Percentiles rank a stretch among this genome's conserved stretches.
These are phyloP conservation scores for Aurantiochytrium sp. DNA, from an alignment of 108 stramenopile genomes.

Conservation along the genomic window DNA sequence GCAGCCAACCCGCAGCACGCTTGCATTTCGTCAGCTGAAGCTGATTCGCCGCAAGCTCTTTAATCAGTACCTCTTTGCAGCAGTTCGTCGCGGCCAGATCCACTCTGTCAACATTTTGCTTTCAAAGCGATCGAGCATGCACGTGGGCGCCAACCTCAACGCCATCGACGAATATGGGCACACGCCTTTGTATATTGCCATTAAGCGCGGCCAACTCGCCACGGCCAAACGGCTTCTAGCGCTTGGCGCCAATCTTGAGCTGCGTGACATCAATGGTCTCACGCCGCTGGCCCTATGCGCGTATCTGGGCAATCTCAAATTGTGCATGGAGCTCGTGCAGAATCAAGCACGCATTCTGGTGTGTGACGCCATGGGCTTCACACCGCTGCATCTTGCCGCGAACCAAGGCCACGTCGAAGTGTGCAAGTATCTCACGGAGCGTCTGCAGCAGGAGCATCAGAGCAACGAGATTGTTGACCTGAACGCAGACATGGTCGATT, in stretches of 20 bases:
- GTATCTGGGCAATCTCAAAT: not conserved
- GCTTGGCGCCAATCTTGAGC: not conserved
- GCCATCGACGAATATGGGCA: not conserved
- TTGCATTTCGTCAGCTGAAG: not conserved
- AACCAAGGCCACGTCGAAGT: not conserved
- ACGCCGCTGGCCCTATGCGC: conserved; percentile 2
- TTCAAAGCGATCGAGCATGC: not conserved
- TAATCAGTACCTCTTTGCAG: not conserved
- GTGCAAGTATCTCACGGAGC: not conserved
- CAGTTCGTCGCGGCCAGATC: not conserved
- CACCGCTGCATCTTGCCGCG: not conserved
- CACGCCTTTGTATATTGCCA: not conserved
- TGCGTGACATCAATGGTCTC: not conserved
- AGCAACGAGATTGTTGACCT: not conserved
- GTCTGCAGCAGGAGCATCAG: not conserved
- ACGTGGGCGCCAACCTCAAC: not conserved
- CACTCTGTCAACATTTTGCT: not conserved
- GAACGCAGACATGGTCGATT: not conserved
- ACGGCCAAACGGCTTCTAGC: not conserved
- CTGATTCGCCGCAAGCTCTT: not conserved
- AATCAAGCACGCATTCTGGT: not conserved
- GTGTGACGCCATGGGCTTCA: not conserved
- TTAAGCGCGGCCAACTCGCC: not conserved
- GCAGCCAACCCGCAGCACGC: not conserved
- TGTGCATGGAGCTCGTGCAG: not conserved